Base-by-base conservation (phyloP, 2,329 filamentous ascomycete genomes). In the Trichophyton verrucosum region DNA sequence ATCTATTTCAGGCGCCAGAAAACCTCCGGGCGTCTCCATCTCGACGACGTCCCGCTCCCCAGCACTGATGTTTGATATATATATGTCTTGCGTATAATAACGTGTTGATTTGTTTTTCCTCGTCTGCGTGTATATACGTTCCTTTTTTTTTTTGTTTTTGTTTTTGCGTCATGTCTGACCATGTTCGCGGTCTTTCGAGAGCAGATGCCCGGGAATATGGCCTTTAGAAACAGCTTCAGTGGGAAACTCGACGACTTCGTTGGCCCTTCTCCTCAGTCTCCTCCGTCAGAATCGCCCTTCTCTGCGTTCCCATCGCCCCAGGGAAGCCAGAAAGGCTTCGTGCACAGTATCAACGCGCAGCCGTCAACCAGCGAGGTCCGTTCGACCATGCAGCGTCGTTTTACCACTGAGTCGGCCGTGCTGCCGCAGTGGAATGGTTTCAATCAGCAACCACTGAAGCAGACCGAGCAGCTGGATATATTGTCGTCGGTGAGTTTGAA, bases 361-460 rank as follows among this genome's bases (percentile, higher is more conserved):
- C 79, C 76, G 55, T 82, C 77, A 57, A 79, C 81, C 65, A 81
- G 84, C 73, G 89, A 95, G 71, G 82, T 82, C 66, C 86, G 91
- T 74, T 83, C 84, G 65, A 86, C 85, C 68, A 80, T 97, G 72
- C 89, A 91, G 75, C 86, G 92, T 70, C 87, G 92, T 71, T 97
- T 97, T 77, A 97, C 92, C 65, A 94, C 91, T 61, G 95, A 96
- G 77, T 86, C 89, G 76, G 81, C 89, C 75, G 82, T 91, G 81
- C 79, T 92, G 75, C 87, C 88, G 74, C 89, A 87, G 72, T 78
- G 89, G 75, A 83, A 81, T 61, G 82, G 83, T 64, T 76, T 91
- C 69, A 82, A 80, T 59, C 53, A 55, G 71, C 77, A 81, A 68
- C 72, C 80, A 59, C 73, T 76, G 62, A 80, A 80, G 69, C 73